These are phyloP conservation scores for Geosmithia morbida DNA, from an alignment of 2,329 filamentous ascomycete genomes.

Conservation along the genomic window DNA sequence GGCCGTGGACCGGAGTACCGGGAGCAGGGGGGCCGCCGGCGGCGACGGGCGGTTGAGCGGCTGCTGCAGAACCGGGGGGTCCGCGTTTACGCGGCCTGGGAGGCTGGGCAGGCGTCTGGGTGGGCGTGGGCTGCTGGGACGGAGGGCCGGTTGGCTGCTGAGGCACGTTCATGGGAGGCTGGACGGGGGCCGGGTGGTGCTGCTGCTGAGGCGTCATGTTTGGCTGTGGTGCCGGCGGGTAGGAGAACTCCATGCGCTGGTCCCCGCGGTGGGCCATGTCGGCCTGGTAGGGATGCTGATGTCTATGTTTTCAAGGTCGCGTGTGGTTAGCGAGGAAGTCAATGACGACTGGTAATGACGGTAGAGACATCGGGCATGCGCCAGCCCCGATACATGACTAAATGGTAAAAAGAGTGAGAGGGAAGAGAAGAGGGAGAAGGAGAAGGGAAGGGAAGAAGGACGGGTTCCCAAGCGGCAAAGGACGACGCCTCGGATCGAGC, in stretches of 20 bases:
- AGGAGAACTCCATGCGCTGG: constrained; percentile 25
- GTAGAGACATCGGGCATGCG: neutral
- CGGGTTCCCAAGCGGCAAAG: neutral
- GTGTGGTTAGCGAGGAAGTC: neutral
- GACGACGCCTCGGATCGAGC: neutral
- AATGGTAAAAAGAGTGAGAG: neutral
- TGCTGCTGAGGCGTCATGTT: constrained; percentile 21
- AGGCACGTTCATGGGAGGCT: constrained; percentile 29
- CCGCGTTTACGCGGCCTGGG: constrained; percentile 26
- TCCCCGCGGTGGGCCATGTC: constrained; percentile 33
- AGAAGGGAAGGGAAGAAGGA: neutral
- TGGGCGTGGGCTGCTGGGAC: constrained; percentile 20
- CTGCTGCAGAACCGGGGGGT: constrained; percentile 17
- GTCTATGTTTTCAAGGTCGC: constrained; percentile 11
- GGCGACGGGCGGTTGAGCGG: neutral
- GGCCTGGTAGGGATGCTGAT: constrained; percentile 30
- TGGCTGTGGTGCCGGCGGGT: constrained; percentile 15
- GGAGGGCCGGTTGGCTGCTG: constrained; percentile 16
- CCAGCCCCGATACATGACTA: neutral
- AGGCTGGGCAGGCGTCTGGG: constrained; percentile 21
- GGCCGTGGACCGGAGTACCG: constrained; percentile 14
- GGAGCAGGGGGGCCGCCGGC: constrained; percentile 2
- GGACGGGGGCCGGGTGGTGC: constrained; percentile 22
- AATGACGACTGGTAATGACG: neutral
- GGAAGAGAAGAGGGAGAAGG: neutral